Evolutionary conservation across 768 basidiomycete genomes (phyloP).

Genomic region (Amyloporia xantha): DNA sequence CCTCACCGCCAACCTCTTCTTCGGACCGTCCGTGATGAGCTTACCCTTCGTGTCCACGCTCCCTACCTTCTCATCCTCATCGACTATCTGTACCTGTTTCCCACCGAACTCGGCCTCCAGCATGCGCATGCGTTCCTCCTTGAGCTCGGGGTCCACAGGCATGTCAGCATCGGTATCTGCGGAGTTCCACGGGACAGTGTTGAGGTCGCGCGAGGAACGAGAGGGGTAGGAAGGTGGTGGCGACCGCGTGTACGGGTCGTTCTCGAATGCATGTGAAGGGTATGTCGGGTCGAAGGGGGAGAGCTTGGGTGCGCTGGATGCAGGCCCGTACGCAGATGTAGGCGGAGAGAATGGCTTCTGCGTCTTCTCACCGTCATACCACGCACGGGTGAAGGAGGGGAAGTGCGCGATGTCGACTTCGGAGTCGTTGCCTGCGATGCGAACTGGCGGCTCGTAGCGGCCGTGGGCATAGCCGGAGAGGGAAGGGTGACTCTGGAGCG

Average conservation of each 20-base stretch:
- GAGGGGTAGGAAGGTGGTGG: slow-evolving; percentile 26
- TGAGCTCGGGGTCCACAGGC: slow-evolving; percentile 42
- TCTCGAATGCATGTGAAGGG: slow-evolving; percentile 24
- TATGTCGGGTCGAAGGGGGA: slow-evolving; percentile 31
- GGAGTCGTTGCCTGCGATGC: slow-evolving; percentile 21
- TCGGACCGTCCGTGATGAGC: slow-evolving; percentile 58
- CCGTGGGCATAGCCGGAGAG: slow-evolving; percentile 5
- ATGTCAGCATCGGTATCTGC: slow-evolving; percentile 39
- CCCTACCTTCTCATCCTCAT: slow-evolving; percentile 46
- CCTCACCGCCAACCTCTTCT: slow-evolving; percentile 46
- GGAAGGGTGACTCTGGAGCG: slow-evolving; percentile 16
- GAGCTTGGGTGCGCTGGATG: slow-evolving; percentile 12
- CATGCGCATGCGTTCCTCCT: slow-evolving; percentile 67
- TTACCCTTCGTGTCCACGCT: slow-evolving; percentile 51
- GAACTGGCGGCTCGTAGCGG: slow-evolving; percentile 8
- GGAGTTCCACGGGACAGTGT: slow-evolving; percentile 47
- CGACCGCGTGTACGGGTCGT: slow-evolving; percentile 22
- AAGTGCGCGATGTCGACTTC: slow-evolving; percentile 59
- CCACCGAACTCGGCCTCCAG: slow-evolving; percentile 58
- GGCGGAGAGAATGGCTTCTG: slow-evolving; percentile 7
- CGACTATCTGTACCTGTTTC: slow-evolving; percentile 29
- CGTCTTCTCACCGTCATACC: slow-evolving; percentile 40
- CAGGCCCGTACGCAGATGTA: slow-evolving; percentile 8
- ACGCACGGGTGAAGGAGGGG: slow-evolving; percentile 56
- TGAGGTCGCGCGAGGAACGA: slow-evolving; percentile 26